Evolutionary conservation across 192 early-diverging fungal species (phyloP).

Genomic region (Funneliformis geosporum): DNA sequence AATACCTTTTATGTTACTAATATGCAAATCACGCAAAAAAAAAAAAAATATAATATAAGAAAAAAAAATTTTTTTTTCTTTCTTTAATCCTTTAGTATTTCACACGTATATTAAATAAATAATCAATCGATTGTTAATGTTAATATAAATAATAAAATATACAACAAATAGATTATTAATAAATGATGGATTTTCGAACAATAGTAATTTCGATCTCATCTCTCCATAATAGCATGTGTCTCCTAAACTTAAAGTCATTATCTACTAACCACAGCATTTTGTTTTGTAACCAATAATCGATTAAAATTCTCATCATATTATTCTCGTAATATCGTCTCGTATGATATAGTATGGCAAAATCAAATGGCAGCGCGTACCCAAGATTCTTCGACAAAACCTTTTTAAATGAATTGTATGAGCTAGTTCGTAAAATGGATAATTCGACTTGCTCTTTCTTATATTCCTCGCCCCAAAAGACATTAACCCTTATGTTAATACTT

Average conservation of each 20-base stretch:
- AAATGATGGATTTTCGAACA: not conserved
- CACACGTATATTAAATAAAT: too few relatives aligned
- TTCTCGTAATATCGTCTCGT: not conserved
- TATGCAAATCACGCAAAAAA: too few relatives aligned
- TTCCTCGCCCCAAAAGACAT: not conserved
- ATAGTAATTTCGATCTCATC: not conserved
- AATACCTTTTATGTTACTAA: too few relatives aligned
- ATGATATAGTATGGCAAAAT: not conserved
- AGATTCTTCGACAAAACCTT: not conserved
- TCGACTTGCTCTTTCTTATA: not conserved
- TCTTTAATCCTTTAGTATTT: too few relatives aligned
- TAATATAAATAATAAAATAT: not conserved
- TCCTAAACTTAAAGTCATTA: not conserved
- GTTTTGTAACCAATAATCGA: not conserved
- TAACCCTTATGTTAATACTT: not conserved
- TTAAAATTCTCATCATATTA: not conserved
- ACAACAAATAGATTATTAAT: not conserved
- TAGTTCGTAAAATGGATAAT: not conserved
- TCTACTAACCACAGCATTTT: not conserved
- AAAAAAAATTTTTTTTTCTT: too few relatives aligned
- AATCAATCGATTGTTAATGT: too few relatives aligned
- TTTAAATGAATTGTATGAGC: not conserved
- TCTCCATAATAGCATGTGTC: not conserved
- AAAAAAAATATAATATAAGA: too few relatives aligned
- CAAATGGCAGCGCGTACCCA: not conserved